Evolutionary conservation across 2,329 filamentous ascomycete species (phyloP), one percentile per base, ranked within the genome.

Genomic region (Alternaria incomplexa): DNA sequence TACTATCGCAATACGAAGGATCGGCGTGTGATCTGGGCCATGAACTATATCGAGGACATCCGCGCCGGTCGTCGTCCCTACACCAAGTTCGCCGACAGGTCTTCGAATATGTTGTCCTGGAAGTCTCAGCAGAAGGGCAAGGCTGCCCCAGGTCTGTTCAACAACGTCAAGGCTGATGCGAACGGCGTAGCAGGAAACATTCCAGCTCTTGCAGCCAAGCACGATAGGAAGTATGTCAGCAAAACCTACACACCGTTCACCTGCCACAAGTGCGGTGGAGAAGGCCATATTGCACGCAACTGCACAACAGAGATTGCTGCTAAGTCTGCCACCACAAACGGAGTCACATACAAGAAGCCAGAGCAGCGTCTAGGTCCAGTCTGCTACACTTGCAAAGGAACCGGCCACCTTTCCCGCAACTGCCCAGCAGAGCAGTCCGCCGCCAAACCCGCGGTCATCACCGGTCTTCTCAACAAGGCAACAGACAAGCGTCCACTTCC

Each of bases 1-100:
- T 68, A 68, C 56, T 69, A 69, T 44, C 36, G 32, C 3, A 9
- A 26, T 2, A 51, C 57, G 7, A 50, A 22, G 1, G 36, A 61
- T 32, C 52, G 17, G 1, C 13, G 50, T 13, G 53, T 60, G n/a
- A 23, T 56, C 17, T 64, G 57, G 57, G 60, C 62, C 4, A 44
- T 57, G 25, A 25, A 53, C 12, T 61, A 61, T 15, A 40, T 56
- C 20, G 40, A 60, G 8, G 55, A 36, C 7, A 43, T 36, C 28
- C 6, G 32, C 5, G 25, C 22, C 20, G 22, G 30, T 11, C 36
- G 36, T 40, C n/a, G 36, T 17, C 36, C 36, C n/a, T 40, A 40
- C 36, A 40, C n/a, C 9, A 17, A 11, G n/a, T 40, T 40, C 36
- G 7, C 7, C 6, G 32, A 44, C 23, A 30, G 17, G 50, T 4